Evolutionary conservation across 371 early-diverging fungal species (phyloP).

Genomic region (Mucor saturninus): DNA sequence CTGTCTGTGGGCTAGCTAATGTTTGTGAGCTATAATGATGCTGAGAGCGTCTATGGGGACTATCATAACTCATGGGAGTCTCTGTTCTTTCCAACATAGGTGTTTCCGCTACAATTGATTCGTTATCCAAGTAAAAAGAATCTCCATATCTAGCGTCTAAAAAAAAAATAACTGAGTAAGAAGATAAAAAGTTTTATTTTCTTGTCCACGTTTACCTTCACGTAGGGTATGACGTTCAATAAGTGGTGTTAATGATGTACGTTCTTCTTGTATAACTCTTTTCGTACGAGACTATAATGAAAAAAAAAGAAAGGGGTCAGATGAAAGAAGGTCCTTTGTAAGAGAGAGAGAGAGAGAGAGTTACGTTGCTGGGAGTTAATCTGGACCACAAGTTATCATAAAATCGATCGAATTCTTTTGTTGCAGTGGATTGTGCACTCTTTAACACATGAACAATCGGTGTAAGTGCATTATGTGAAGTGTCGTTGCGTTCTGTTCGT

Average conservation of each 20-base stretch:
- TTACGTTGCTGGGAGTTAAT: conserved; percentile 23
- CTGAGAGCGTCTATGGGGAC: not conserved
- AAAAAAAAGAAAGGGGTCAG: not conserved
- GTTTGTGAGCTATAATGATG: not conserved
- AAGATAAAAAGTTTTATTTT: not conserved
- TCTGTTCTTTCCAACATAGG: conserved; percentile 13
- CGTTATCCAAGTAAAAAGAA: conserved; percentile 23
- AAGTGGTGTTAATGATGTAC: conserved; percentile 33
- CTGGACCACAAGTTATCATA: conserved; percentile 25
- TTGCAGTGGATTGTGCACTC: conserved; percentile 18
- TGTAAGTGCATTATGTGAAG: not conserved
- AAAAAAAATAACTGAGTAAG: not conserved
- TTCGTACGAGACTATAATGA: conserved; percentile 13
- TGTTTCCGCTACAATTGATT: conserved; percentile 19
- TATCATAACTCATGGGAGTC: conserved; percentile 6
- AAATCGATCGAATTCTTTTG: conserved; percentile 27
- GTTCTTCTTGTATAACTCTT: conserved; percentile 17
- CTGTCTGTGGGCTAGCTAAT: not conserved
- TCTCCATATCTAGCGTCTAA: conserved; percentile 15
- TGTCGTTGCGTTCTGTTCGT: conserved; percentile 15
- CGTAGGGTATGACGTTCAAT: conserved; percentile 32
- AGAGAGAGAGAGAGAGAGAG: not conserved
- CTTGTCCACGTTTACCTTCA: conserved; percentile 20
- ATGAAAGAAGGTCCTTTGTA: not conserved
- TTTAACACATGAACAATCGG: conserved; percentile 26